A percentile compares a stretch with the other conserved stretches of the same genome.
Conservation (phyloP, 805 yeast genomes). For the Blastobotrys parvus region DNA sequence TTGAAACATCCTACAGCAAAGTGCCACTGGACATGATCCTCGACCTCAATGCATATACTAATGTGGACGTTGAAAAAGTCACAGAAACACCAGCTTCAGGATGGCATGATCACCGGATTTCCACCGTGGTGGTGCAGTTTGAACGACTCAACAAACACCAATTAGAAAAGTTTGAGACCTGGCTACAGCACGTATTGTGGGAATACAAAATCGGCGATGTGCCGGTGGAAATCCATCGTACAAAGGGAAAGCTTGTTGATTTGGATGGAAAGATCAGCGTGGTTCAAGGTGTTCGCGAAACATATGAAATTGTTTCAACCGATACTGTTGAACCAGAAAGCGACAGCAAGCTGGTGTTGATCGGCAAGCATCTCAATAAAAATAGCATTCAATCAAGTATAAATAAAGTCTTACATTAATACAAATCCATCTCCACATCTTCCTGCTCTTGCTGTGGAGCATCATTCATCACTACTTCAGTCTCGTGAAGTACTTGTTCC, state of each 20-base stretch:
- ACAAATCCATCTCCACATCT: background rate
- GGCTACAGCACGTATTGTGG: conserved; percentile 74
- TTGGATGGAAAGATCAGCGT: conserved; percentile 40
- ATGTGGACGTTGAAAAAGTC: conserved; percentile 11
- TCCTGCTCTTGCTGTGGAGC: background rate
- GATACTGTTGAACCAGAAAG: conserved; percentile 21
- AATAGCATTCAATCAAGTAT: conserved; percentile 9
- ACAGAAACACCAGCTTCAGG: conserved; percentile 15
- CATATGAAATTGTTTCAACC: conserved; percentile 66
- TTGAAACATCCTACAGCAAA: conserved; percentile 66
- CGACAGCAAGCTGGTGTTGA: conserved; percentile 50
- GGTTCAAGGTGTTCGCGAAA: conserved; percentile 87
- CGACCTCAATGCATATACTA: conserved; percentile 73
- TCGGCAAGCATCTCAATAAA: conserved; percentile 54
- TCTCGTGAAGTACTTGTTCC: conserved; percentile 5
- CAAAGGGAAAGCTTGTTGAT: conserved; percentile 65
- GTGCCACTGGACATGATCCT: conserved; percentile 53
- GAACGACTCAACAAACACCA: conserved; percentile 31
- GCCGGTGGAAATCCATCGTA: conserved; percentile 63
- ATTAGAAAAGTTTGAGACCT: conserved; percentile 44
- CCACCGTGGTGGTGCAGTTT: conserved; percentile 45
- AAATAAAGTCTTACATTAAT: background rate
- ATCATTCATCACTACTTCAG: background rate
- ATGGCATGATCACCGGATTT: conserved; percentile 31
- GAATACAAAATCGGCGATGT: conserved; percentile 39